Evolutionary conservation across 805 yeast genomes (phyloP), one percentile per base, ranked within the genome.

Genomic region (Lipomyces chichibuensis): DNA sequence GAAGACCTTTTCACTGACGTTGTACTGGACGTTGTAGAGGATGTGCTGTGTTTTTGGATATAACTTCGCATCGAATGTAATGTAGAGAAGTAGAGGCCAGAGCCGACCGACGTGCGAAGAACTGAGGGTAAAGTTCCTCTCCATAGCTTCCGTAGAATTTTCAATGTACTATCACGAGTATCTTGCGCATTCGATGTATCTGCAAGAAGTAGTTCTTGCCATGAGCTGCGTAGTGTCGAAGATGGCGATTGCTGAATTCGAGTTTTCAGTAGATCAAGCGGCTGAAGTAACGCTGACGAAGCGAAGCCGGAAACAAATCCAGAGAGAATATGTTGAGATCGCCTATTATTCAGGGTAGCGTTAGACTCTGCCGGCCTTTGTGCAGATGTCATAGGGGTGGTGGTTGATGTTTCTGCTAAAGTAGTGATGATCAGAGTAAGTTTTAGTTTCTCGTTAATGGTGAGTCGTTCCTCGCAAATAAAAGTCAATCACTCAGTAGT

Each of bases 101-200:
- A 89, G 0, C 99, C 99, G 13, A 91, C 81, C 0, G 97, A 91
- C 0, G 97, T 94, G 67, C 99, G 82, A 32, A 94, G 73, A 0
- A 96, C 92, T 25, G 97, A 91, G 0, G 99, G 97, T 51, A 92
- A 74, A 0, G 97, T 94, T 0, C 99, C 99, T 64, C 97, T 83
- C 99, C 99, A 95, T 52, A 93, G 80, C 32, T 70, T 49, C 17
- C 9, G 76, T 66, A 32, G 70, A 59, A 23, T 68, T 69, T 5
- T 72, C 53, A 39, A 51, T n/a, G 11, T 14, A 27, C 54, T 17
- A 39, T 20, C 23, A 6, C 25, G 25, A 13, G 54, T n/a, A 43
- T 33, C 14, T 14, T 33, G 43, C 32, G 49, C n/a, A 35, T 33
- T 27, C 29, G 60, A 17, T 11, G 8, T 17, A 9, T 23, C 52